phyloP scores from a whole-genome alignment of 306 rosid species.

The Alnus glutinosa region DNA sequence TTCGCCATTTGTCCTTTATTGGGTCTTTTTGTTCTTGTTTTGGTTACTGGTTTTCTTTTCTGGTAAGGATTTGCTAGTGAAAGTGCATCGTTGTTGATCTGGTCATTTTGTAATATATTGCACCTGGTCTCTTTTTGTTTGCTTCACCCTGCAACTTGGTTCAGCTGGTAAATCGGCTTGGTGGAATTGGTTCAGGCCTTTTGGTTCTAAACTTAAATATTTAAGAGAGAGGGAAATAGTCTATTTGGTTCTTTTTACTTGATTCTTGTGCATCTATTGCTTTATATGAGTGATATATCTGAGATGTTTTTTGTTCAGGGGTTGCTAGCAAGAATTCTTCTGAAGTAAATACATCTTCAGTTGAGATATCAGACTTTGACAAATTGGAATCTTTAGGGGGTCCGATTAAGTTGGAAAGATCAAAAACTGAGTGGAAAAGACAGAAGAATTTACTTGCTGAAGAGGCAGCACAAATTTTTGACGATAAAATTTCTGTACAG shows the following conservation, averaged over 20 bases:
- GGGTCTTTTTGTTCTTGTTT: not conserved
- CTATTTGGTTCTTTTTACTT: constrained; percentile 17
- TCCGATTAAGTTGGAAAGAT: constrained; percentile 63
- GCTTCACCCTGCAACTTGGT: not conserved
- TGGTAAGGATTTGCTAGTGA: not conserved
- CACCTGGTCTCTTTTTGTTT: not conserved
- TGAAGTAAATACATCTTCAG: constrained; percentile 49
- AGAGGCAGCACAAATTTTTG: constrained; percentile 79
- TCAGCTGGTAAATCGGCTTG: not conserved
- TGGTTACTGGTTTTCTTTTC: not conserved
- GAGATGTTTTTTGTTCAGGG: constrained; percentile 41
- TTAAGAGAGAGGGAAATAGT: not conserved
- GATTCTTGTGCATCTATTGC: constrained; percentile 13
- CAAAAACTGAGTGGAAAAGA: constrained; percentile 69
- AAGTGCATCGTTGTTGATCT: not conserved
- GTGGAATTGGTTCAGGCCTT: not conserved
- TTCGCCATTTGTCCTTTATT: no score
- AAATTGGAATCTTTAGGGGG: constrained; percentile 40
- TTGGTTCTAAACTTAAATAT: not conserved
- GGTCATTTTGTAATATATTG: not conserved
- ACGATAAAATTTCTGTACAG: constrained; percentile 56
- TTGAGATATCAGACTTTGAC: constrained; percentile 44
- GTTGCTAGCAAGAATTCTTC: constrained; percentile 42
- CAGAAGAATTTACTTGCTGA: constrained; percentile 46
- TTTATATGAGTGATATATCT: constrained; percentile 3